phyloP scores from a whole-genome alignment of 1,284 basidiomycete species.

The Anthracocystis walkeri region DNA sequence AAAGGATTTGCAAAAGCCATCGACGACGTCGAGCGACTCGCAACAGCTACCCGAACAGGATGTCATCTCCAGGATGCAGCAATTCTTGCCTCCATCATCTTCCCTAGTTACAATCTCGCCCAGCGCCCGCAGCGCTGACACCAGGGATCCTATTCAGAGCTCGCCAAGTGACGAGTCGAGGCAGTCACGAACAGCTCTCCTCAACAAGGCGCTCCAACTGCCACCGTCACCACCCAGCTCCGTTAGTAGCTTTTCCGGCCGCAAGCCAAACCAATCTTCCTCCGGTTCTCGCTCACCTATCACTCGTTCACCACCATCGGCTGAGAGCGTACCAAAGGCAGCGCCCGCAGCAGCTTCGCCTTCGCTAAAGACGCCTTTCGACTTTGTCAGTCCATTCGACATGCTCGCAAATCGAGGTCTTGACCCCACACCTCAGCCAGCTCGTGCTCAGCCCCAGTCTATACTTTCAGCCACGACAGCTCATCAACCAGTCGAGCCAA shows the following conservation, averaged over 20 bases:
- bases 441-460: slow-evolving; percentile 7
- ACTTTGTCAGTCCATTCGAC: slow-evolving; percentile 47
- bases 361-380: slow-evolving; percentile 31
- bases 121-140: slow-evolving; percentile 8
- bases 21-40: slow-evolving; percentile 5
- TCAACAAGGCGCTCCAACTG: slow-evolving; percentile 35
- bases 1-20: not conserved
- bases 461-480: not conserved
- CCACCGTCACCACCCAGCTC: slow-evolving; percentile 43
- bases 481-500: not conserved
- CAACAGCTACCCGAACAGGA: slow-evolving; percentile 16
- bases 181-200: slow-evolving; percentile 5
- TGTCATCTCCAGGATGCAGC: slow-evolving; percentile 32
- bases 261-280: slow-evolving; percentile 13
- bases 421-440: slow-evolving; percentile 6
- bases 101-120: slow-evolving; percentile 9
- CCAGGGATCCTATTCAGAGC: slow-evolving; percentile 4
- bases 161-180: not conserved
- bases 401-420: slow-evolving; percentile 26
- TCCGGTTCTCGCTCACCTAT: slow-evolving; percentile 21
- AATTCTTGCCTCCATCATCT: slow-evolving; percentile 29
- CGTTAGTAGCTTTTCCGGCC: slow-evolving; percentile 27
- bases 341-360: slow-evolving; percentile 9
- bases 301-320: slow-evolving; percentile 7
- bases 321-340: not conserved